Conservation (phyloP, 306 rosid genomes). For the Prunus armeniaca region DNA sequence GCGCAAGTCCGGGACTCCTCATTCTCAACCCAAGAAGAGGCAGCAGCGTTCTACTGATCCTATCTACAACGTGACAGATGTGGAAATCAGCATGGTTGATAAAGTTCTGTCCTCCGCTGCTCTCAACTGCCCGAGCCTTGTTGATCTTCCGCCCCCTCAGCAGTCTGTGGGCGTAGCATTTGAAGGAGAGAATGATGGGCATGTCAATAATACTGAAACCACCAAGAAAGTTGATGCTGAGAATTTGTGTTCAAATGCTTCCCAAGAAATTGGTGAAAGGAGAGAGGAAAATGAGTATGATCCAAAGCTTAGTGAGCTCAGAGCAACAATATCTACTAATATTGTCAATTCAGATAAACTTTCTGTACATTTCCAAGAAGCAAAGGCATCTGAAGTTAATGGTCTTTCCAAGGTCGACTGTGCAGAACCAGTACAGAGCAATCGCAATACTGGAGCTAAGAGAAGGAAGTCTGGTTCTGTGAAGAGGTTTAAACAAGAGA, state of each 20-base stretch:
- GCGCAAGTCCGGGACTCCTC: conserved; percentile 52
- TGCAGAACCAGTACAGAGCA: conserved; percentile 35
- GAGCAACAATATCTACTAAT: conserved; percentile 35
- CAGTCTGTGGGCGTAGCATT: conserved; percentile 38
- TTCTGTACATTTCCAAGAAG: conserved; percentile 48
- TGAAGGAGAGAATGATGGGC: conserved; percentile 37
- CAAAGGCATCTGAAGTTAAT: conserved; percentile 28
- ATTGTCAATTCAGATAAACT: conserved; percentile 42
- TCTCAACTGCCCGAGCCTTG: conserved; percentile 23
- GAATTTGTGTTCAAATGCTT: conserved; percentile 25
- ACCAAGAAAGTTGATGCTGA: conserved; percentile 26
- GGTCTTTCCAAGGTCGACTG: conserved; percentile 36
- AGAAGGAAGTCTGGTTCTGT: conserved; percentile 84
- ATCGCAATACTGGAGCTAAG: conserved; percentile 71
- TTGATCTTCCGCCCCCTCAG: conserved; percentile 37
- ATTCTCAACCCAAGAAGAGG: conserved; percentile 62
- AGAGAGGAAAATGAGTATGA: conserved; percentile 52
- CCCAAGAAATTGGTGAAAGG: conserved; percentile 25
- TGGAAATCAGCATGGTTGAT: conserved; percentile 29
- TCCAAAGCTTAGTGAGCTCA: conserved; percentile 84
- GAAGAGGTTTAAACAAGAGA: conserved; percentile 72
- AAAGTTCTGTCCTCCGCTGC: conserved; percentile 43
- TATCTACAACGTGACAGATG: conserved; percentile 46
- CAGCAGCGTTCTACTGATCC: conserved; percentile 53
- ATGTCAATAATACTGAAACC: conserved; percentile 23